Evolutionary conservation across 345 rosid species (phyloP), one percentile per base, ranked within the genome.

Genomic region (Punica granatum): DNA sequence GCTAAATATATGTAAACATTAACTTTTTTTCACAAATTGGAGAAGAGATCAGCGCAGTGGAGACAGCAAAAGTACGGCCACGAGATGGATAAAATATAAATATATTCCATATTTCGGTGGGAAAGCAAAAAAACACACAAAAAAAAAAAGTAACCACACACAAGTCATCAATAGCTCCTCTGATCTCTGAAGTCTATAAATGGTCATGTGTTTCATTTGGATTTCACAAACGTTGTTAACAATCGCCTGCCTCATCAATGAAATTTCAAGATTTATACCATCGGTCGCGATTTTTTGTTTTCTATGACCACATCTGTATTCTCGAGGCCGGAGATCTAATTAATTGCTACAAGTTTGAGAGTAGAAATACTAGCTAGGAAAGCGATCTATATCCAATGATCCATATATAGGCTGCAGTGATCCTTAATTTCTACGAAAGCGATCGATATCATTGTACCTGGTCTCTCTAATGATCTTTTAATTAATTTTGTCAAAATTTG

Each of bases 71-170:
- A 43, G 19, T 46, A 46, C 53, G 53, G 53, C 53, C 53, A 46
- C n/a, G 53, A 18, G 53, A 19, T 37, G 4, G 23, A 46, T 46
- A 53, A 7, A 23, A 53, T 53, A 53, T 23, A 53, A 53, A 53
- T n/a, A n/a, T n/a, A n/a, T n/a, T 23, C 59, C 59, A 53, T 23
- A 53, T 53, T 53, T 53, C 59, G 59, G 59, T 53, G 59, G 59
- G 59, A 53, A 53, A 53, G 59, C 59, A 53, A 25, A 53, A 21
- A 7, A 8, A 7, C 53, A 46, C 53, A n/a, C n/a, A n/a, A n/a
- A n/a, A n/a, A n/a, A n/a, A 19, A 16, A 46, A 46, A 46, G 53
- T 46, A 23, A 46, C n/a, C 23, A n/a, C n/a, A 25, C 30, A 1
- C 12, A 53, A 53, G 31, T 25, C 31, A 53, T 53, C 31, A 10